Percentiles rank a stretch among this genome's conserved stretches.
Conservation (phyloP, 305 asterid genomes). For the Fraxinus angustifolia region DNA sequence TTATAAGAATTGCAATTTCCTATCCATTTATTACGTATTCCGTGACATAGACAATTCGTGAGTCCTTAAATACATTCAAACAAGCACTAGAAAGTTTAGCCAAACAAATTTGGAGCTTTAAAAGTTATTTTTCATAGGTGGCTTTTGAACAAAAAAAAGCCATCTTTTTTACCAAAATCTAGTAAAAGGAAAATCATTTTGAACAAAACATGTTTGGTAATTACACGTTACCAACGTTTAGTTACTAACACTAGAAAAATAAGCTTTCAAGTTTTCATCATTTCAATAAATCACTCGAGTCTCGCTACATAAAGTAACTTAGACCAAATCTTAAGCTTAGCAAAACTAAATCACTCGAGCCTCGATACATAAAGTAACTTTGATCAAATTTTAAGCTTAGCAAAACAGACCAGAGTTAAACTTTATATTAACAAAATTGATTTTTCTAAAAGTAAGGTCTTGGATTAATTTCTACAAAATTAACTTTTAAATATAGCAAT, state of each 20-base stretch:
- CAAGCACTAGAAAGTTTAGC: neutral
- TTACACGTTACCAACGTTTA: neutral
- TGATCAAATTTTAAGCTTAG: neutral
- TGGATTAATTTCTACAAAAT: neutral
- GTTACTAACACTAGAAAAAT: neutral
- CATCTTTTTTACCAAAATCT: neutral
- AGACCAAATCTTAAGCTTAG: neutral
- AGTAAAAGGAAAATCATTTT: neutral
- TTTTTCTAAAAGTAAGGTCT: neutral
- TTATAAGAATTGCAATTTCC: too few relatives aligned
- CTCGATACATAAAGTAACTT: neutral
- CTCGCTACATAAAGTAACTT: neutral
- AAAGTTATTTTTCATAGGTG: neutral
- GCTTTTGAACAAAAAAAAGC: neutral
- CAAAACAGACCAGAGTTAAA: neutral
- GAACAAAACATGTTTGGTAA: neutral
- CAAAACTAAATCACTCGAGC: neutral
- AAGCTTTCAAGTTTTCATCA: neutral
- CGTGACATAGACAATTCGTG: too few relatives aligned
- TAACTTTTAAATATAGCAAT: neutral
- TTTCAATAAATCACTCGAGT: neutral
- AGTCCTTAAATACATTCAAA: too few relatives aligned
- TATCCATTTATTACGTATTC: neutral
- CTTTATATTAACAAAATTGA: neutral
- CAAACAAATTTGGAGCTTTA: neutral